phyloP scores from a whole-genome alignment of 495 filamentous ascomycete species.

The Aspergillus taichungensis region DNA sequence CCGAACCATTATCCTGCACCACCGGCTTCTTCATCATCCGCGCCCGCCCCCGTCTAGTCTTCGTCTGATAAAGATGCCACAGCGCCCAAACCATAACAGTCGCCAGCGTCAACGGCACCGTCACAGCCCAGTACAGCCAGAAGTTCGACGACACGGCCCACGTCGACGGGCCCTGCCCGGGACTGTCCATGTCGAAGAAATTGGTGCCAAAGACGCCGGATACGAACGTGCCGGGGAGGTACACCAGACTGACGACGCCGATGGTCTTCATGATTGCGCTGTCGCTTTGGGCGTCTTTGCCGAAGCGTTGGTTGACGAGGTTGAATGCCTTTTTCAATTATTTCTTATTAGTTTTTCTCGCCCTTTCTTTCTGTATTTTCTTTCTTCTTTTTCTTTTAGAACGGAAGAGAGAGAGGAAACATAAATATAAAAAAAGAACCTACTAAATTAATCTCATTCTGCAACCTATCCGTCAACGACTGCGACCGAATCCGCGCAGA shows the following conservation, averaged over 20 bases:
- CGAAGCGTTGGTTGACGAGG: constrained; percentile 25
- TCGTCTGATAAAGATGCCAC: constrained; percentile 10
- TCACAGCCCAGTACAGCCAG: constrained; percentile 27
- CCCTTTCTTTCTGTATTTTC: too few relatives aligned
- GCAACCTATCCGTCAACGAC: constrained; percentile 22
- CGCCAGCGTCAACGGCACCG: constrained; percentile 20
- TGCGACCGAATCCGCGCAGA: constrained; percentile 11
- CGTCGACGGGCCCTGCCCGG: neutral
- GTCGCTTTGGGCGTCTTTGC: constrained; percentile 23
- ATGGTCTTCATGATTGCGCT: constrained; percentile 27
- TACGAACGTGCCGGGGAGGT: constrained; percentile 33
- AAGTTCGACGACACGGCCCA: constrained; percentile 17
- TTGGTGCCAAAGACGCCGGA: constrained; percentile 30
- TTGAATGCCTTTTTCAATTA: constrained; percentile 14
- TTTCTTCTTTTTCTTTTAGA: constrained; percentile 14
- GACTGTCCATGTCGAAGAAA: constrained; percentile 21
- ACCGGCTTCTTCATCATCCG: neutral
- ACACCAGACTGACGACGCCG: constrained; percentile 25
- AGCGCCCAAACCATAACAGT: constrained; percentile 16
- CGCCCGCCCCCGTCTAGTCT: neutral
- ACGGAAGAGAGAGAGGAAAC: constrained; percentile 10
- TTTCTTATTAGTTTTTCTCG: too few relatives aligned
- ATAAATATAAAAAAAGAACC: neutral
- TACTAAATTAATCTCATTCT: constrained; percentile 39
- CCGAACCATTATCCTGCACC: too few relatives aligned